A percentile compares a stretch with the other conserved stretches of the same genome.
Evolutionary conservation across 192 early-diverging fungal species (phyloP).

Genomic region (Coemansia sp.): DNA sequence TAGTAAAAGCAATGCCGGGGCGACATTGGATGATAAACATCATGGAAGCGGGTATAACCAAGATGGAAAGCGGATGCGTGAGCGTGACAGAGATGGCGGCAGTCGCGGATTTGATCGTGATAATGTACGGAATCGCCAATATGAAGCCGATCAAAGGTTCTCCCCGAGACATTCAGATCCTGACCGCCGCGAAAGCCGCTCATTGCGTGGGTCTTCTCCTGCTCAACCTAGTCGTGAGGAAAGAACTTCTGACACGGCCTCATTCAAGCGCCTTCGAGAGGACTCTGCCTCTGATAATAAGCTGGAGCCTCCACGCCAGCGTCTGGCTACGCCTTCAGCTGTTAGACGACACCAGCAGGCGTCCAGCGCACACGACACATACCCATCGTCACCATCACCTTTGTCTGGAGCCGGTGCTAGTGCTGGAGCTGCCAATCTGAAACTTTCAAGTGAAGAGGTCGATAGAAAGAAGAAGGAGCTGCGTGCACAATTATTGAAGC

Average conservation of each 20-base stretch:
- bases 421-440: constrained; percentile 4
- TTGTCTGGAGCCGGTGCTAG: neutral
- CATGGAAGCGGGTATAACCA: constrained; percentile 2
- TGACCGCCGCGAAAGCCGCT: constrained; percentile 33
- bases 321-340: constrained; percentile 8
- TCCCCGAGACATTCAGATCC: constrained; percentile 9
- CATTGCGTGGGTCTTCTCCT: constrained; percentile 29
- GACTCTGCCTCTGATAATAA: constrained; percentile 8
- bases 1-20: neutral
- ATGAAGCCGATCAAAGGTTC: constrained; percentile 4
- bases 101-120: constrained; percentile 16
- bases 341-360: neutral
- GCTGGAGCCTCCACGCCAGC: constrained; percentile 27
- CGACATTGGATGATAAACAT: neutral
- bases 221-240: constrained; percentile 15
- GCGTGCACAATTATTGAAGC: constrained; percentile 41
- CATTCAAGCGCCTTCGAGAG: constrained; percentile 25
- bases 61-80: constrained; percentile 6
- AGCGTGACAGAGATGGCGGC: constrained; percentile 13
- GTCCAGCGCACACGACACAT: neutral
- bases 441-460: constrained; percentile 28
- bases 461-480: constrained; percentile 45
- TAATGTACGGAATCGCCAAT: constrained; percentile 12
- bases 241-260: constrained; percentile 4
- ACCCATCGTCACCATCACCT: neutral